phyloP scores from a whole-genome alignment of 306 rosid genomes.

The Oemleria cerasiformis region DNA sequence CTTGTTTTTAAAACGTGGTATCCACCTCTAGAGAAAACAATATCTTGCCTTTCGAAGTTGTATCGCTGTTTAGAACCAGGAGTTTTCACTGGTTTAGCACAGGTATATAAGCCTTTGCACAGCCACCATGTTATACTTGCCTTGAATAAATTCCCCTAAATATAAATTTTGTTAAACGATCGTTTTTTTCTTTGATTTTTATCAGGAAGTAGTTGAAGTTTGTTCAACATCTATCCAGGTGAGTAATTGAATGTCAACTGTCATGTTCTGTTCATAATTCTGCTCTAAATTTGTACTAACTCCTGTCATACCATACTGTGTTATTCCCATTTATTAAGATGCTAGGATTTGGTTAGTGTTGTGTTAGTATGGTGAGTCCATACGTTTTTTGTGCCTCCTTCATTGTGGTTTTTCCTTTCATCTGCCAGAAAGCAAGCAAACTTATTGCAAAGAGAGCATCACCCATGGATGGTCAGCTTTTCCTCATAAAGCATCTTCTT shows the following conservation, averaged over 20 bases:
- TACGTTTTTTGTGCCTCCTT: background rate
- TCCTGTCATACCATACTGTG: background rate
- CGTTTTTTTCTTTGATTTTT: conserved; percentile 3
- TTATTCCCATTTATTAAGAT: background rate
- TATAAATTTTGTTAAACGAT: conserved; percentile 18
- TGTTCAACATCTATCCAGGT: conserved; percentile 90
- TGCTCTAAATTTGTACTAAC: background rate
- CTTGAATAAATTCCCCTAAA: conserved; percentile 9
- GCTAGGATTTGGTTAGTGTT: conserved; percentile 1
- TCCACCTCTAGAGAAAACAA: conserved; percentile 90
- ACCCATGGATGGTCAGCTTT: conserved; percentile 94
- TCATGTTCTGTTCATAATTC: conserved; percentile 13
- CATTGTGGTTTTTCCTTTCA: conserved; percentile 15
- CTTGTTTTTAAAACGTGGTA: conserved; percentile 79
- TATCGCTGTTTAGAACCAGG: conserved; percentile 86
- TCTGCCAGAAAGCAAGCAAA: conserved; percentile 86
- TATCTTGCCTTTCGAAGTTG: conserved; percentile 91
- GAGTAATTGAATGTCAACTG: conserved; percentile 26
- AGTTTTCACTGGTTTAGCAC: conserved; percentile 97
- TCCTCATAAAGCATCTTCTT: conserved; percentile 94
- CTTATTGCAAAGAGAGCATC: conserved; percentile 83
- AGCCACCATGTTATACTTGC: background rate
- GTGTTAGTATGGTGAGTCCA: background rate
- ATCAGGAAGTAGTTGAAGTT: conserved; percentile 95
- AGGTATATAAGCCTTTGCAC: conserved; percentile 50